Conservation (phyloP, 768 basidiomycete genomes). For the Megacollybia marginata region DNA sequence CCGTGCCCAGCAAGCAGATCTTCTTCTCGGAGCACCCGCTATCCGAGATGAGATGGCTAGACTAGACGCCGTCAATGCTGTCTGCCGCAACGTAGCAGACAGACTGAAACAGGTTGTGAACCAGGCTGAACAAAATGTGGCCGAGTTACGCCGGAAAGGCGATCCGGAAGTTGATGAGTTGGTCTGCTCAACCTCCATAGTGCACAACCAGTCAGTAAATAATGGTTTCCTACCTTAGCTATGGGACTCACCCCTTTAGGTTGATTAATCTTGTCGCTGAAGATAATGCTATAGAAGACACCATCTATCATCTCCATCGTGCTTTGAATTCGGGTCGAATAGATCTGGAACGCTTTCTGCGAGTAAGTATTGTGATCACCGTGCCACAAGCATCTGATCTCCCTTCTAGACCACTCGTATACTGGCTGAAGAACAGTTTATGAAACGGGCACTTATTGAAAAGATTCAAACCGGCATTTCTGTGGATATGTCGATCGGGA, state of each 20-base stretch:
- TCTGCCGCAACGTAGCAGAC: slow-evolving; percentile 73
- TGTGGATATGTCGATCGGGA: slow-evolving; percentile 33
- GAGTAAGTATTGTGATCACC: slow-evolving; percentile 44
- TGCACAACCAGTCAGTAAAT: slow-evolving; percentile 83
- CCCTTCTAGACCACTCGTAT: slow-evolving; percentile 64
- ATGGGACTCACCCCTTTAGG: slow-evolving; percentile 32
- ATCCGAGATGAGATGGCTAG: slow-evolving; percentile 95
- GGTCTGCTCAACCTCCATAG: slow-evolving; percentile 91
- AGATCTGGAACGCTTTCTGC: slow-evolving; percentile 90
- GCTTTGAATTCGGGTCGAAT: slow-evolving; percentile 87
- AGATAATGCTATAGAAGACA: slow-evolving; percentile 97
- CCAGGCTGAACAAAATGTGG: slow-evolving; percentile 64
- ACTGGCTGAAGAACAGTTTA: slow-evolving; percentile 93
- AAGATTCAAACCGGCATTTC: slow-evolving; percentile 70
- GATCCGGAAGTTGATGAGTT: slow-evolving; percentile 96
- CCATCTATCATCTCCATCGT: slow-evolving; percentile 92
- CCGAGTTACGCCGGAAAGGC: slow-evolving; percentile 73
- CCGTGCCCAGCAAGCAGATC: slow-evolving; percentile 74
- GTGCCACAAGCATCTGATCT: slow-evolving; percentile 4
- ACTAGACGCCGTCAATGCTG: slow-evolving; percentile 86
- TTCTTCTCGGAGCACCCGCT: slow-evolving; percentile 86
- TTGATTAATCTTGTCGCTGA: slow-evolving; percentile 97
- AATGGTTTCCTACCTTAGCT: slow-evolving; percentile 10
- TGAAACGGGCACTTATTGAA: slow-evolving; percentile 90
- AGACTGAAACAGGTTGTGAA: slow-evolving; percentile 58